Conservation (phyloP, 768 basidiomycete species). For the Amanita polypyramis region DNA sequence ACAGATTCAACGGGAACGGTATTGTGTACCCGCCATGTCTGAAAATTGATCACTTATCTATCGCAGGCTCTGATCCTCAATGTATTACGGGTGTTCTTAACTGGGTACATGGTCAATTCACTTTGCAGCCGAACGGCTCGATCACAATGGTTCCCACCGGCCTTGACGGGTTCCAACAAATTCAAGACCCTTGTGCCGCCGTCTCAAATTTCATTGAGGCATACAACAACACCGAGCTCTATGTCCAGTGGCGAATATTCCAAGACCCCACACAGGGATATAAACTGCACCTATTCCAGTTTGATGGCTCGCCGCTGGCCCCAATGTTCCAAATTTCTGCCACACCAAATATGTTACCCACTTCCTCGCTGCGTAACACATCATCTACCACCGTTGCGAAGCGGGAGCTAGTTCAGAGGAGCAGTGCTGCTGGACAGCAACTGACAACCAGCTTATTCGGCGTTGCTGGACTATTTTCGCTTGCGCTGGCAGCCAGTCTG, state of each 20-base stretch:
- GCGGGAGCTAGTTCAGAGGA: conserved; percentile 13
- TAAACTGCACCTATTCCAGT: conserved; percentile 71
- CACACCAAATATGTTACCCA: conserved; percentile 84
- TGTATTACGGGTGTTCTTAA: conserved; percentile 85
- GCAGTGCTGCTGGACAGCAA: conserved; percentile 15
- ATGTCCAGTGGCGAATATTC: conserved; percentile 61
- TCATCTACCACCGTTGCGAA: conserved; percentile 18
- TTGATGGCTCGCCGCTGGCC: conserved; percentile 66
- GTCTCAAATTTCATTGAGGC: conserved; percentile 77
- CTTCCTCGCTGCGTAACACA: conserved; percentile 49
- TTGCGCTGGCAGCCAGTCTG: conserved; percentile 17
- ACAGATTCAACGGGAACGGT: conserved; percentile 87
- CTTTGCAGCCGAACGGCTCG: conserved; percentile 65
- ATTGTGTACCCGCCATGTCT: background rate
- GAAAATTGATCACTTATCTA: background rate
- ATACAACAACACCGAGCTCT: conserved; percentile 71
- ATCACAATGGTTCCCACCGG: conserved; percentile 62
- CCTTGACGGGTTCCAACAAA: conserved; percentile 82
- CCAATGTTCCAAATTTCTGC: conserved; percentile 58
- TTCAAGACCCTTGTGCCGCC: conserved; percentile 90
- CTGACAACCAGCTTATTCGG: conserved; percentile 17
- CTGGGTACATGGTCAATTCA: conserved; percentile 84
- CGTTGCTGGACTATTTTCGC: conserved; percentile 19
- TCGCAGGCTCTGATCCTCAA: conserved; percentile 63
- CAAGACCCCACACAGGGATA: conserved; percentile 47